These are phyloP conservation scores for Fraxinus anomala DNA, from an alignment of 257 asterid genomes.

Conservation along the genomic window DNA sequence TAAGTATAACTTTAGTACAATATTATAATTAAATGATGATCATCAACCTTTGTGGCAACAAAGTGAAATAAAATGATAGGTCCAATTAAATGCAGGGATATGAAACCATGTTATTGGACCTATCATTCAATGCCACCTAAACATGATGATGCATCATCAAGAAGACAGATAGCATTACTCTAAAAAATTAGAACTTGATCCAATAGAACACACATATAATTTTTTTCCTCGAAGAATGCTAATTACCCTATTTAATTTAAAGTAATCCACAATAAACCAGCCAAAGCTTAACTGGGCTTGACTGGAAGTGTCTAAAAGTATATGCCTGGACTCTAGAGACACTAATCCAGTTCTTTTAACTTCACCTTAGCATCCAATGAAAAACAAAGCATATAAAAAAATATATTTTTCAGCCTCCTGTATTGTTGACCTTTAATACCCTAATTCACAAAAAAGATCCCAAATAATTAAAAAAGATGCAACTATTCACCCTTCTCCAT, in stretches of 20 bases:
- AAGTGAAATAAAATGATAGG: too few relatives aligned
- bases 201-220: neutral
- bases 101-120: neutral
- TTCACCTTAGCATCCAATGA: neutral
- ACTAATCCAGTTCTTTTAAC: neutral
- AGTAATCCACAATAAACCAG: neutral
- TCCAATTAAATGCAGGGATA: too few relatives aligned
- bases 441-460: neutral
- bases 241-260: neutral
- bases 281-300: neutral
- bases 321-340: neutral
- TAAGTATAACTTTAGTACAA: neutral
- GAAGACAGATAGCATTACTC: too few relatives aligned
- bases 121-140: too few relatives aligned
- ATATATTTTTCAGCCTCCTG: neutral
- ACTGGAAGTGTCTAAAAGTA: neutral
- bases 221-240: neutral
- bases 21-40: neutral
- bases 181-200: neutral
- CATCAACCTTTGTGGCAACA: too few relatives aligned
- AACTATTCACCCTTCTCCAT: neutral
- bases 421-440: neutral
- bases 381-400: neutral
- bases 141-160: too few relatives aligned
- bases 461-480: neutral